A percentile compares a stretch with the other conserved stretches of the same genome.
Conservation (phyloP, 2,329 filamentous ascomycete species). For the Sporothrix humicola region DNA sequence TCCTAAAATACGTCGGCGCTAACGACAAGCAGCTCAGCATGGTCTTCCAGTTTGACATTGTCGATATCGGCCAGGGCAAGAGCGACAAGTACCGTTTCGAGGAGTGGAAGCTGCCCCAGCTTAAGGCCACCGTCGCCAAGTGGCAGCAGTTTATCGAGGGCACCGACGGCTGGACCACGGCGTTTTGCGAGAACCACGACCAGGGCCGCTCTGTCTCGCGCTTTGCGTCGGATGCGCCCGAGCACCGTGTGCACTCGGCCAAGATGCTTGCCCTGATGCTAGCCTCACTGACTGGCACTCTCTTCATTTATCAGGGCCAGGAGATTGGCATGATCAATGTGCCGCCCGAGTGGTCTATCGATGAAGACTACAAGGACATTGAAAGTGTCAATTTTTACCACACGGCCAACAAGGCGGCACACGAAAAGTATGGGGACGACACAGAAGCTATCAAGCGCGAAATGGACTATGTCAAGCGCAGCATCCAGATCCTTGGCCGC, state of each 20-base stretch:
- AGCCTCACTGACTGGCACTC: constrained; percentile 56
- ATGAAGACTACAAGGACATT: constrained; percentile 54
- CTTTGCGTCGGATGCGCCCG: constrained; percentile 53
- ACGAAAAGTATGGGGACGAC: constrained; percentile 40
- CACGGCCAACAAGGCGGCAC: constrained; percentile 39
- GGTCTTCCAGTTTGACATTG: constrained; percentile 72
- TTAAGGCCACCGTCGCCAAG: constrained; percentile 51
- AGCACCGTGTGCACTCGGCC: constrained; percentile 52
- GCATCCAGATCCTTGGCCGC: constrained; percentile 64
- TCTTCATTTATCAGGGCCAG: constrained; percentile 66
- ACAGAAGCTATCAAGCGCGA: constrained; percentile 49
- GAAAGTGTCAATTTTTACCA: constrained; percentile 57
- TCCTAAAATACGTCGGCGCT: constrained; percentile 65
- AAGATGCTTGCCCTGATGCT: constrained; percentile 62
- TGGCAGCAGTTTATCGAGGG: constrained; percentile 60
- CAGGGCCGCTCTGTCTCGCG: constrained; percentile 62
- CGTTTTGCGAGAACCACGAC: constrained; percentile 70
- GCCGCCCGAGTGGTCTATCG: constrained; percentile 55
- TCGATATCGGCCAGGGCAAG: constrained; percentile 62
- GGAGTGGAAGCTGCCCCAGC: constrained; percentile 54
- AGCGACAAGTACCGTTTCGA: constrained; percentile 58
- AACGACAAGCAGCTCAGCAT: constrained; percentile 67
- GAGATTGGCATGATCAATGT: constrained; percentile 66
- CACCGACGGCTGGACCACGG: constrained; percentile 63
- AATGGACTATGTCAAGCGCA: constrained; percentile 54